phyloP scores from a whole-genome alignment of 2,329 filamentous ascomycete genomes.

The Botrytis elliptica region DNA sequence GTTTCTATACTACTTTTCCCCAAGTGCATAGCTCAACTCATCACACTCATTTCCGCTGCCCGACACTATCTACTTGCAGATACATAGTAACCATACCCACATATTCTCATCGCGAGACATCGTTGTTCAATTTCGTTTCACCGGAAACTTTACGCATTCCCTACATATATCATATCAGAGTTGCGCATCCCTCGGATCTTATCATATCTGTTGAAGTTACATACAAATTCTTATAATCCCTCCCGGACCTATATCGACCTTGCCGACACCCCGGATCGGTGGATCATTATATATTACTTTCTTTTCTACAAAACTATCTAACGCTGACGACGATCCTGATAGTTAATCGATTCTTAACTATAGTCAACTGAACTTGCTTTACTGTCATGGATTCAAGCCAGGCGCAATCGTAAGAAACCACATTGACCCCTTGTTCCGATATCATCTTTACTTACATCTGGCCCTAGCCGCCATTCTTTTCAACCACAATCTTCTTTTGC shows the following conservation, averaged over 20 bases:
- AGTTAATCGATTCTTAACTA: constrained; percentile 29
- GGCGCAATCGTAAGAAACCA: constrained; percentile 51
- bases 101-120: constrained; percentile 43
- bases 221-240: constrained; percentile 25
- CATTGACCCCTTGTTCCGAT: constrained; percentile 29
- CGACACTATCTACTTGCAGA: constrained; percentile 31
- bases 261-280: constrained; percentile 27
- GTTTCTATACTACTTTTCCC: constrained; percentile 39
- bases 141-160: constrained; percentile 42
- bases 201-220: constrained; percentile 37
- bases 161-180: constrained; percentile 43
- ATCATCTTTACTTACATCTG: constrained; percentile 42
- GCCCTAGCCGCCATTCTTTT: constrained; percentile 48
- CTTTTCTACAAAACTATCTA: constrained; percentile 26
- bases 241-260: constrained; percentile 19
- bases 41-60: constrained; percentile 41
- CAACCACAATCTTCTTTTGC: constrained; percentile 49
- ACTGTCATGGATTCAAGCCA: constrained; percentile 53
- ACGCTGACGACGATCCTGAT: constrained; percentile 39
- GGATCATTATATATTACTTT: constrained; percentile 31
- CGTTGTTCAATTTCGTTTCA: constrained; percentile 42
- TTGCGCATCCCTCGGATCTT: constrained; percentile 37
- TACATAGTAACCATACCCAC: constrained; percentile 40
- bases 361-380: constrained; percentile 33
- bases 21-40: constrained; percentile 44